These are phyloP conservation scores for Agaricales sp. DNA, from an alignment of 1,284 basidiomycete species.

Conservation along the genomic window DNA sequence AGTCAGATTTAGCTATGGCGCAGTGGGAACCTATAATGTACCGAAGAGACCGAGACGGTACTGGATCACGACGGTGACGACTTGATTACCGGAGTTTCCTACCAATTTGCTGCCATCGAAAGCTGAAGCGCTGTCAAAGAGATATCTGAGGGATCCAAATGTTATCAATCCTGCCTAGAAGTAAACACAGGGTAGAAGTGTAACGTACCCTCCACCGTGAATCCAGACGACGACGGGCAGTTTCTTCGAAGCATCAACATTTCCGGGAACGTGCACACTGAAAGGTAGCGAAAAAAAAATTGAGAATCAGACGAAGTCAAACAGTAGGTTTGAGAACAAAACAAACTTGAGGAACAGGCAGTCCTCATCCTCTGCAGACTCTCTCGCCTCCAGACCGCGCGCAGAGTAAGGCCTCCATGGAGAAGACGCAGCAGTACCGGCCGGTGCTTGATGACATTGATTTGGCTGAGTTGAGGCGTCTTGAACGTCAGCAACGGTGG, in stretches of 20 bases:
- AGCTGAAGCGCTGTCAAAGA: not conserved
- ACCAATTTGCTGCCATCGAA: not conserved
- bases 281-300: not conserved
- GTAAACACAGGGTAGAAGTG: not conserved
- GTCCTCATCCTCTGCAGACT: conserved; percentile 6
- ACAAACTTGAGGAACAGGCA: conserved; percentile 11
- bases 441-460: not conserved
- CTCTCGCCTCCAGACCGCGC: not conserved
- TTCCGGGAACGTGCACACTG: conserved; percentile 11
- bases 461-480: not conserved
- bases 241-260: conserved; percentile 1
- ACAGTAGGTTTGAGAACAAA: not conserved
- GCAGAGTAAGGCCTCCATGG: not conserved
- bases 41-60: conserved; percentile 34
- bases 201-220: conserved; percentile 12
- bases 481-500: conserved; percentile 3
- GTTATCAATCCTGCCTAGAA: not conserved
- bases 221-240: conserved; percentile 12
- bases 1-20: not conserved
- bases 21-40: conserved; percentile 7
- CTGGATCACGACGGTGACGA: conserved; percentile 27
- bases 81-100: conserved; percentile 10
- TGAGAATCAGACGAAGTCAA: not conserved
- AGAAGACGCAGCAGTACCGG: not conserved
- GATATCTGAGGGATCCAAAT: not conserved